Base-by-base conservation (phyloP, 2,329 filamentous ascomycete species). In the Colletotrichum endophyticum region DNA sequence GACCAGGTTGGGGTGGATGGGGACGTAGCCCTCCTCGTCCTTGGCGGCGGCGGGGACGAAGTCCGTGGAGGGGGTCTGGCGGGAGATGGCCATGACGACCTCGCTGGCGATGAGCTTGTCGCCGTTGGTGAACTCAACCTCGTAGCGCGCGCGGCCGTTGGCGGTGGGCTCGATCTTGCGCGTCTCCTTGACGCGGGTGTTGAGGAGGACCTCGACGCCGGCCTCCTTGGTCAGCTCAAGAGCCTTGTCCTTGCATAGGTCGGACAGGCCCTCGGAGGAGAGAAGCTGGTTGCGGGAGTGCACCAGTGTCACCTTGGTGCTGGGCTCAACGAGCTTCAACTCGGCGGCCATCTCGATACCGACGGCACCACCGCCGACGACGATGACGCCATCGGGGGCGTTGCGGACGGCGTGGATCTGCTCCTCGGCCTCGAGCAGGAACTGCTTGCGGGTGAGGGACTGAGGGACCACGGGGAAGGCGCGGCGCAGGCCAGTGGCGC, bases 341-440 rank as follows among this genome's bases (percentile, higher is more conserved):
- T 97, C 95, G 2, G 94, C 92, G 0, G 95, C 94, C 89, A 96
- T 95, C 83, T 96, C 95, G 71, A 96, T 92, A 11, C 95, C 95
- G 2, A 96, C 95, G 8, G 95, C 95, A 66, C 94, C 89, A 78
- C 95, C 95, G 22, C 95, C 94, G n/a, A 96, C 92, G 27, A 96
- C 88, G 0, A 95, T 90, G 2, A 96, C 90, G 1, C 91, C 92
- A 25, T 91, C 86, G 6, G 83, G 85, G 2, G 91, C 91, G 34
- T 86, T 86, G 49, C 87, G 83, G 3, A 92, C 88, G 15, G 86
- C 83, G 25, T 89, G 84, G 78, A 94, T 91, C 78, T 95, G 93
- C 12, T 88, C 85, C 64, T 87, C 87, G 1, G 90, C 88, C 80
- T 96, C 94, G 61, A 87, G 82, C 2, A 95, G 85, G 82, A 94